Evolutionary conservation across 192 early-diverging fungal species (phyloP).

Genomic region (Coemansia sp.): DNA sequence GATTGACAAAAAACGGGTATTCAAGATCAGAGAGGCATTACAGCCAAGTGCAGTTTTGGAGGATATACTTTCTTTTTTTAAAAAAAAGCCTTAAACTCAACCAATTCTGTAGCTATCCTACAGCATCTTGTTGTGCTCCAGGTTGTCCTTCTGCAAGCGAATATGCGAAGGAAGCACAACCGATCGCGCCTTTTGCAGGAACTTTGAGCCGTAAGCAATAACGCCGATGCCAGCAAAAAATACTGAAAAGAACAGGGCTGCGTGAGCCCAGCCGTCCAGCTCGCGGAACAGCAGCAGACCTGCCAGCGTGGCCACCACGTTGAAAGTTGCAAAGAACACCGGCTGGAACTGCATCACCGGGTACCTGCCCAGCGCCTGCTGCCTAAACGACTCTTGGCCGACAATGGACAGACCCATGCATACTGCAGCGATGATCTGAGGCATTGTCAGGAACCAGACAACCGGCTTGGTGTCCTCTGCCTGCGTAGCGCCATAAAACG

Average conservation of each 20-base stretch:
- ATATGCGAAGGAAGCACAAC: conserved; percentile 51
- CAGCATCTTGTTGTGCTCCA: conserved; percentile 15
- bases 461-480: conserved; percentile 13
- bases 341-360: conserved; percentile 55
- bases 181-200: conserved; percentile 32
- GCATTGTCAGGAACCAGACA: conserved; percentile 17
- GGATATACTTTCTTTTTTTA: neutral
- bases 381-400: conserved; percentile 52
- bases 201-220: conserved; percentile 44
- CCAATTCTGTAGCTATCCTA: neutral
- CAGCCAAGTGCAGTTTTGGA: no score
- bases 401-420: conserved; percentile 42
- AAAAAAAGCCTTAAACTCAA: neutral
- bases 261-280: conserved; percentile 40
- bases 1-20: no score
- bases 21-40: no score
- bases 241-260: conserved; percentile 26
- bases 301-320: conserved; percentile 45
- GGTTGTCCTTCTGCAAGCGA: conserved; percentile 39
- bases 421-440: conserved; percentile 24
- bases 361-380: conserved; percentile 52
- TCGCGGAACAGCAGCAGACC: conserved; percentile 49
- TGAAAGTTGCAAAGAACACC: conserved; percentile 55
- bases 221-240: conserved; percentile 37
- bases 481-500: conserved; percentile 34